These are phyloP conservation scores for Thielaviopsis punctulata DNA, from an alignment of 2,329 filamentous ascomycete species.

Conservation along the genomic window DNA sequence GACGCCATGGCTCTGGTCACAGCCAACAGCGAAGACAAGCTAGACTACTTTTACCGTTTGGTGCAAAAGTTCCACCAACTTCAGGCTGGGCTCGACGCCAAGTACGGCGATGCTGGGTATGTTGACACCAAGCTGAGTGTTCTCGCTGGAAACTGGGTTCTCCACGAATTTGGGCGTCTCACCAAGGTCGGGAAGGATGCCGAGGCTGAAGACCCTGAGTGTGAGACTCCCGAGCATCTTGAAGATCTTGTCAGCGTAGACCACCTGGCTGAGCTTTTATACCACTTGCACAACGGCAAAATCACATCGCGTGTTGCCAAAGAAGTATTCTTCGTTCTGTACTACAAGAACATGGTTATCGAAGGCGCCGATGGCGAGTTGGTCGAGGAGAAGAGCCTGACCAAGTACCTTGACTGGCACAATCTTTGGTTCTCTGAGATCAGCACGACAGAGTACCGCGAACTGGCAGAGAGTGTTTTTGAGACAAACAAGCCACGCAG, in stretches of 20 bases:
- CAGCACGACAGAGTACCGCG: conserved; percentile 27
- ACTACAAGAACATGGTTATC: neutral
- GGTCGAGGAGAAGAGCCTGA: conserved; percentile 29
- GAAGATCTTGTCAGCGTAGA: conserved; percentile 28
- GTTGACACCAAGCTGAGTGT: conserved; percentile 24
- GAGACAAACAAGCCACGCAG: conserved; percentile 26
- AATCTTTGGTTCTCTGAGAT: conserved; percentile 39
- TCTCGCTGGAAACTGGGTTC: conserved; percentile 46
- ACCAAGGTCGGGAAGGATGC: conserved; percentile 30
- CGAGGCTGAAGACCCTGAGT: neutral
- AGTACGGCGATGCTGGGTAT: conserved; percentile 11
- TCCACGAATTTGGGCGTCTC: conserved; percentile 58
- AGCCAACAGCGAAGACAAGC: conserved; percentile 59
- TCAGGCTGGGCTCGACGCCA: conserved; percentile 14
- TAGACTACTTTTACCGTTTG: conserved; percentile 67
- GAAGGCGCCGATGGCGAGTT: conserved; percentile 26
- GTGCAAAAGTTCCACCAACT: conserved; percentile 28
- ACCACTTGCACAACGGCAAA: conserved; percentile 28
- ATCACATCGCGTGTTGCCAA: conserved; percentile 42
- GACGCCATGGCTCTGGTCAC: conserved; percentile 68
- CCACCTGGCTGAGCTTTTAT: conserved; percentile 34
- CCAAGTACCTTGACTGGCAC: conserved; percentile 31
- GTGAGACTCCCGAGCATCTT: conserved; percentile 23
- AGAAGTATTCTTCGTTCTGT: conserved; percentile 24
- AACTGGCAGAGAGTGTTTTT: conserved; percentile 27